Base-by-base conservation (phyloP, 2,329 filamentous ascomycete genomes). In the Clarireedia homoeocarpa region DNA sequence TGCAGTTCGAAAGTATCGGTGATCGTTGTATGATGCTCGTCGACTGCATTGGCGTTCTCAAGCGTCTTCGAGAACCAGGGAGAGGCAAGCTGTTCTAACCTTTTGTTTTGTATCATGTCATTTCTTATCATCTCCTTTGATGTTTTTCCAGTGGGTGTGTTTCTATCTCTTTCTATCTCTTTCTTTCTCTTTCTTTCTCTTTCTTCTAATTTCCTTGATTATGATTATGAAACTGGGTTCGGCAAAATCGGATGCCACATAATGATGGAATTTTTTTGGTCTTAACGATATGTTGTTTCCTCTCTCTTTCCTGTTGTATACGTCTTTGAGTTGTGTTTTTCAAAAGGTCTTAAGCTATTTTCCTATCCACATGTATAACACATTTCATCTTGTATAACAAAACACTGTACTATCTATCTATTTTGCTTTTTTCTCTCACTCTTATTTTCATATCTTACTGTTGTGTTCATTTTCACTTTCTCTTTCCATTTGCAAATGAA, bases 41-140 rank as follows among this genome's bases (percentile, higher is more conserved):
- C 24, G 80, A 84, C 62, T 77, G 79, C 6, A 71, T 80, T 3
- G 69, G 73, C 2, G 79, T 82, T 51, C 62, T 84, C 61, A 73
- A 70, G 62, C 78, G 74, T 62, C 65, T 84, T 52, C 76, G 80
- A 61, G 74, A 77, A 59, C 70, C 72, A 1, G 70, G 66, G 7
- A 70, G 70, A 53, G 68, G 70, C 64, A 73, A 70, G 58, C 73
- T 74, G 69, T 77, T 76, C 62, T 77, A 57, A 55, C 24, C 24
- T 51, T 12, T 48, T n/a, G 7, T 51, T 14, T 44, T 46, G 10
- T 49, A 40, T 46, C n/a, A 30, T 36, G 1, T 4, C 9, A 5
- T 12, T 47, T 34, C 24, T 42, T 42, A 10, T 40, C 6, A 30
- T 56, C 48, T 42, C 4, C 34, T 30, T 30, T 39, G 14, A 14